Evolutionary conservation across 2,329 filamentous ascomycete genomes (phyloP), one percentile per base, ranked within the genome.

Genomic region (Venturia pyrina): DNA sequence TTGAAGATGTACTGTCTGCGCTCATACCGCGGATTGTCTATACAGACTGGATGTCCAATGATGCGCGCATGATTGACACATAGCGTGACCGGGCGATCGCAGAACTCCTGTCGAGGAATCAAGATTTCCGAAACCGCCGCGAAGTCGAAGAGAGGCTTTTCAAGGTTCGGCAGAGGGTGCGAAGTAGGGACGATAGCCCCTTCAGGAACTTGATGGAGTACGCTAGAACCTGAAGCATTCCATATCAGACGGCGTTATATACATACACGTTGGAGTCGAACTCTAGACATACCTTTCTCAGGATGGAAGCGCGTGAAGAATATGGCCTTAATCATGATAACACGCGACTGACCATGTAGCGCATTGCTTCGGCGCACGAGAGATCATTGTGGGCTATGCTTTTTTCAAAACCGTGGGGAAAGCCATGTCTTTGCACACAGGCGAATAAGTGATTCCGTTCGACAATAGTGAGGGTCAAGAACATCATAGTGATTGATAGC

Each of bases 91-190:
- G 93, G 88, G 69, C 92, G 90, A 75, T 96, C 96, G 82, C 93
- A 96, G 74, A 99, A 95, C 72, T 93, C 90, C 77, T 96, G 91
- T 65, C 91, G 89, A 21, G 95, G 95, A 72, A 99, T 96, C 73
- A 99, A 89, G 79, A 96, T 97, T 74, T 93, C 89, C 19, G 91
- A 90, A 70, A 98, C 85, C 63, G 91, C 87, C 69, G 90, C 86
- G 78, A 96, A 98, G 77, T 92, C 87, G 73, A 97, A 85, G 68
- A 96, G 85, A 3, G 88, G 87, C 13, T 81, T 79, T 72, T 66
- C 41, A 46, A 21, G 66, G 40, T 60, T 63, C 1, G 21, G 40
- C 37, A 28, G 43, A 11, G 67, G 24, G 15, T 53, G 46, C 13
- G 62, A n/a, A 17, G 78, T 48, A 78, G 77, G 13, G 78, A 77